These are phyloP conservation scores for Trichoderma lentiforme DNA, from an alignment of 2,329 filamentous ascomycete species.

Conservation along the genomic window DNA sequence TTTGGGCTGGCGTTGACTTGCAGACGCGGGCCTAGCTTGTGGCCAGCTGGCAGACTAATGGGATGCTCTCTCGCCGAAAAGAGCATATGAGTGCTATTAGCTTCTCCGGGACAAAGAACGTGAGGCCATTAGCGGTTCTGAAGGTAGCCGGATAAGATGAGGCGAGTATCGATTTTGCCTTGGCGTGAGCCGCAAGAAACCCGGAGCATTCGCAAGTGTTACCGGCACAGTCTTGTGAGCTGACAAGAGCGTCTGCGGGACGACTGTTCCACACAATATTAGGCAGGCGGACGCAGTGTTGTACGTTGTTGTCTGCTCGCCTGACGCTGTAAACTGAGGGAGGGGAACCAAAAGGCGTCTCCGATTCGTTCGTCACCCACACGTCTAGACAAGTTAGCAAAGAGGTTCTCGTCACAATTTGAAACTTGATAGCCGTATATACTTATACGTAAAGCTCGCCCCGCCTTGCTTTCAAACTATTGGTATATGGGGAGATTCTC, in stretches of 20 bases:
- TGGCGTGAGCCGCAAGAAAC: neutral
- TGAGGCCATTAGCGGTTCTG: neutral
- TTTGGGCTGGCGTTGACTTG: constrained; percentile 14
- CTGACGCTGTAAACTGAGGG: neutral
- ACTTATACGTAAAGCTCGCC: neutral
- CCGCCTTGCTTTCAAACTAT: neutral
- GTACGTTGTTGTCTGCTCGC: neutral
- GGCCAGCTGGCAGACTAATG: neutral
- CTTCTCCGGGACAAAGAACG: neutral
- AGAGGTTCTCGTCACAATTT: neutral
- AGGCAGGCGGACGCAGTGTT: neutral
- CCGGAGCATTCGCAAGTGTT: neutral
- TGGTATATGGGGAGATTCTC: neutral
- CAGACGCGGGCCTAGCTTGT: constrained; percentile 12
- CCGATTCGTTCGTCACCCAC: neutral
- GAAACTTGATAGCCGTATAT: neutral
- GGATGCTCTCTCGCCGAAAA: neutral
- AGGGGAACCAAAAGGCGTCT: neutral
- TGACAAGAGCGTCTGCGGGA: constrained; percentile 3
- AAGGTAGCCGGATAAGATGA: neutral
- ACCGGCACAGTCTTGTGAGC: neutral
- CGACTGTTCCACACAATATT: neutral
- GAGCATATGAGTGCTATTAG: neutral
- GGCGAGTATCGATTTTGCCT: neutral
- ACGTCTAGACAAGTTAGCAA: neutral